phyloP scores from a whole-genome alignment of 805 yeast genomes.

The Debaryomyces hansenii region DNA sequence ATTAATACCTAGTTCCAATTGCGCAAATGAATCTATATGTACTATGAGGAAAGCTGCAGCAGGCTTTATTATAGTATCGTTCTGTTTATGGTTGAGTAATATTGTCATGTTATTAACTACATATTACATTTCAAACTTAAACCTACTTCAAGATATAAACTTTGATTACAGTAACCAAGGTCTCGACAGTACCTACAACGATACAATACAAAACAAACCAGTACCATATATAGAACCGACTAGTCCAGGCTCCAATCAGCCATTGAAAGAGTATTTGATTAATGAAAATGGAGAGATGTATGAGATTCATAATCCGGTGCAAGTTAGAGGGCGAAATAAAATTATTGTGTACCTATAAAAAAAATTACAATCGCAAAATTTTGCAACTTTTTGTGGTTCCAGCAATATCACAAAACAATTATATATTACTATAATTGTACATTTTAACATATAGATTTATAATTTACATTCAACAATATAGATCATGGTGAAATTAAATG shows the following conservation, averaged over 20 bases:
- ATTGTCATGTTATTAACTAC: slow-evolving; percentile 40
- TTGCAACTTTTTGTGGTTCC: slow-evolving; percentile 6
- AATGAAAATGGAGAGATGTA: slow-evolving; percentile 33
- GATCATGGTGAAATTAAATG: neutral
- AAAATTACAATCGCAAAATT: neutral
- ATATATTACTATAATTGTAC: neutral
- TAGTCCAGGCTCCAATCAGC: slow-evolving; percentile 5
- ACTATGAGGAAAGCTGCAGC: slow-evolving; percentile 33
- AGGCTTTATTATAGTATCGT: slow-evolving; percentile 37
- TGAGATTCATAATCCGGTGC: slow-evolving; percentile 19
- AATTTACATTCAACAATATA: slow-evolving; percentile 4
- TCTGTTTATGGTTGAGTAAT: slow-evolving; percentile 38
- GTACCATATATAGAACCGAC: neutral
- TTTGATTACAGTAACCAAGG: slow-evolving; percentile 29
- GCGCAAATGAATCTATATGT: slow-evolving; percentile 22
- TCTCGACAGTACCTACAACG: slow-evolving; percentile 12
- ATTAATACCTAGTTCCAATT: slow-evolving; percentile 24
- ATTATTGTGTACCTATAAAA: slow-evolving; percentile 30
- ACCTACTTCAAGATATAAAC: slow-evolving; percentile 30
- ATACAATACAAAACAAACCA: neutral
- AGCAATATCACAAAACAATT: slow-evolving; percentile 2
- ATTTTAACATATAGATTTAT: slow-evolving; percentile 3
- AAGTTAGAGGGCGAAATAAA: slow-evolving; percentile 22
- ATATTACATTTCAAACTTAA: slow-evolving; percentile 35
- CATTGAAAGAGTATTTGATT: slow-evolving; percentile 25